phyloP scores from a whole-genome alignment of 768 basidiomycete genomes.

The Phlebiopsis gigantea region DNA sequence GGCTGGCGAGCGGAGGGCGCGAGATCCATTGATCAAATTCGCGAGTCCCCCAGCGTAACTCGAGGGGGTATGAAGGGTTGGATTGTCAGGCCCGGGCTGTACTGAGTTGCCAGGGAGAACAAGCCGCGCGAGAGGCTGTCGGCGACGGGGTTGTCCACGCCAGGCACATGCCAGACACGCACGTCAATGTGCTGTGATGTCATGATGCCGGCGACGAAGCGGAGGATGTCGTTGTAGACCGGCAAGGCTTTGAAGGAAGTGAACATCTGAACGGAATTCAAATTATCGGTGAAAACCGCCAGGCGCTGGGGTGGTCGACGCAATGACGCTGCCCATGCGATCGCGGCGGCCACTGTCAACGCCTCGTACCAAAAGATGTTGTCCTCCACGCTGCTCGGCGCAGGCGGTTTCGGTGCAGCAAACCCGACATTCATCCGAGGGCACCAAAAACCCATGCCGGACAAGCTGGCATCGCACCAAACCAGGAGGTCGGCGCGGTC shows the following conservation, averaged over 20 bases:
- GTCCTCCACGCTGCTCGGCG: neutral
- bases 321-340: slow-evolving; percentile 3
- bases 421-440: slow-evolving; percentile 7
- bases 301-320: slow-evolving; percentile 6
- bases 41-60: slow-evolving; percentile 20
- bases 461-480: slow-evolving; percentile 19
- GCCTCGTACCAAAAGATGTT: slow-evolving; percentile 12
- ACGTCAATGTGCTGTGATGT: slow-evolving; percentile 12
- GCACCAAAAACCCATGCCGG: slow-evolving; percentile 20
- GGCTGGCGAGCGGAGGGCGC: slow-evolving; percentile 28
- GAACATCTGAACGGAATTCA: slow-evolving; percentile 23
- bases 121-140: slow-evolving; percentile 19
- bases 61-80: slow-evolving; percentile 17
- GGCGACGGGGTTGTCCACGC: slow-evolving; percentile 18
- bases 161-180: slow-evolving; percentile 22
- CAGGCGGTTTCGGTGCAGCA: neutral
- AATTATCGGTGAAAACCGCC: slow-evolving; percentile 21
- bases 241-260: slow-evolving; percentile 14
- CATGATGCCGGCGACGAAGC: slow-evolving; percentile 10
- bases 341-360: neutral
- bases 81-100: neutral
- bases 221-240: slow-evolving; percentile 17
- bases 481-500: slow-evolving; percentile 10
- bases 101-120: neutral
- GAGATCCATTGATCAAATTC: slow-evolving; percentile 13